Conservation (phyloP, 1,284 basidiomycete genomes). For the Naganishia cerealis region DNA sequence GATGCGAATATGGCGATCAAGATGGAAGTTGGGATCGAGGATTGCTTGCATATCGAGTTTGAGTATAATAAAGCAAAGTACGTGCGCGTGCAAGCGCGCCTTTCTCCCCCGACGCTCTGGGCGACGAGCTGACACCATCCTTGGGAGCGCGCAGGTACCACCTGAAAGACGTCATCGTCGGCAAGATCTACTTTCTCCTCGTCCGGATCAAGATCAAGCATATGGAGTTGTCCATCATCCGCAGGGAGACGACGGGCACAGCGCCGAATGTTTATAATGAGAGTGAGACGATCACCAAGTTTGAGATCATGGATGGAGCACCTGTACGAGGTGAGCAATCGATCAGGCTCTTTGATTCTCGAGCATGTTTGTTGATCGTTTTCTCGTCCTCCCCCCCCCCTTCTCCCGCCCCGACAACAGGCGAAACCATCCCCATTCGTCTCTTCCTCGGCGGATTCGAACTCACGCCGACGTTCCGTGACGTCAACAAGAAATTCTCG, state of each 20-base stretch:
- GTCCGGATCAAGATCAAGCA: slow-evolving; percentile 99
- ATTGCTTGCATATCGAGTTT: slow-evolving; percentile 97
- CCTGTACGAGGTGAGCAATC: slow-evolving; percentile 73
- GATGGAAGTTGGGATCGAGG: slow-evolving; percentile 99
- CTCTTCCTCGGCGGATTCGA: slow-evolving; percentile 98
- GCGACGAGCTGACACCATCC: background rate
- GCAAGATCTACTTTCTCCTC: slow-evolving; percentile 97
- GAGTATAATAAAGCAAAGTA: slow-evolving; percentile 99
- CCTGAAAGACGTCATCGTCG: slow-evolving; percentile 97
- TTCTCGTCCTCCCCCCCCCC: background rate
- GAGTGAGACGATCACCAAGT: slow-evolving; percentile 98
- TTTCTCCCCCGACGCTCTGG: background rate
- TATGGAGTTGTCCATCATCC: slow-evolving; percentile 97
- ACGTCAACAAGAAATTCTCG: slow-evolving; percentile 99
- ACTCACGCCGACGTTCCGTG: slow-evolving; percentile 94
- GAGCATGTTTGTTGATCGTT: background rate
- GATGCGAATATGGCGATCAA: slow-evolving; percentile 97
- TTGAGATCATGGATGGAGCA: slow-evolving; percentile 98
- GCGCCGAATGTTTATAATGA: slow-evolving; percentile 99
- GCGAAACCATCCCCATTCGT: slow-evolving; percentile 96
- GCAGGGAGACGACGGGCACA: slow-evolving; percentile 91
- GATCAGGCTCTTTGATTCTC: background rate
- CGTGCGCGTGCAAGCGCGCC: slow-evolving; percentile 46
- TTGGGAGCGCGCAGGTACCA: slow-evolving; percentile 69
- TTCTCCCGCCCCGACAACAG: slow-evolving; percentile 53